Conservation (phyloP, 2,329 filamentous ascomycete species). For the Moelleriella libera region DNA sequence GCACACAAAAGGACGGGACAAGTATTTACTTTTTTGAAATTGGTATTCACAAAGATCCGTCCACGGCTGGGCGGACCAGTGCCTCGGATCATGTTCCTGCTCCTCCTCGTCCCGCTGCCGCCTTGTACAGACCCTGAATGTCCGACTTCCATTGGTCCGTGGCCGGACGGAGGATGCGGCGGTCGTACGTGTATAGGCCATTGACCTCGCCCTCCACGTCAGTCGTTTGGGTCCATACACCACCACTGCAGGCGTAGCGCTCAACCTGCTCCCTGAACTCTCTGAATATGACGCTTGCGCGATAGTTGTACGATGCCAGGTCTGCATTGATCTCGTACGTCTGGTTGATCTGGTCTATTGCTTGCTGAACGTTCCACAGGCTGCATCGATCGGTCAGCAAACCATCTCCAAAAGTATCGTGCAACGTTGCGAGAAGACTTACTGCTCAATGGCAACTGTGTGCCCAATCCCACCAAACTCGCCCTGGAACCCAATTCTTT, state of each 20-base stretch:
- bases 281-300: conserved; percentile 42
- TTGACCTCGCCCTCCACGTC: conserved; percentile 66
- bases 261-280: conserved; percentile 49
- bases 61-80: background rate
- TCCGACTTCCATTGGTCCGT: conserved; percentile 43
- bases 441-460: conserved; percentile 49
- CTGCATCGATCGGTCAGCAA: conserved; percentile 14
- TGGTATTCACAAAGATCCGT: background rate
- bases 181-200: conserved; percentile 55
- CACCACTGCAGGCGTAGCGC: conserved; percentile 48
- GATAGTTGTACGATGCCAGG: conserved; percentile 51
- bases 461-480: conserved; percentile 59
- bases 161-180: conserved; percentile 43
- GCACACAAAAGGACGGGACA: too few species aligned
- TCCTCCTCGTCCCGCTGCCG: conserved; percentile 22
- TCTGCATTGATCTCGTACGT: conserved; percentile 53
- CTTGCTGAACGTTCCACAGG: conserved; percentile 48
- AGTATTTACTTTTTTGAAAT: too few species aligned
- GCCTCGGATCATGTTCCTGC: background rate
- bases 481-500: conserved; percentile 52
- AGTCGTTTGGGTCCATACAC: conserved; percentile 60
- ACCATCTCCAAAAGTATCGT: too few species aligned
- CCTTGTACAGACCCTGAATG: conserved; percentile 44
- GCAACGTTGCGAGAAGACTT: conserved; percentile 11
- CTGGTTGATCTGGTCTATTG: conserved; percentile 45